Evolutionary conservation across 1,284 basidiomycete species (phyloP).

Genomic region (Butyriboletus appendiculatus): DNA sequence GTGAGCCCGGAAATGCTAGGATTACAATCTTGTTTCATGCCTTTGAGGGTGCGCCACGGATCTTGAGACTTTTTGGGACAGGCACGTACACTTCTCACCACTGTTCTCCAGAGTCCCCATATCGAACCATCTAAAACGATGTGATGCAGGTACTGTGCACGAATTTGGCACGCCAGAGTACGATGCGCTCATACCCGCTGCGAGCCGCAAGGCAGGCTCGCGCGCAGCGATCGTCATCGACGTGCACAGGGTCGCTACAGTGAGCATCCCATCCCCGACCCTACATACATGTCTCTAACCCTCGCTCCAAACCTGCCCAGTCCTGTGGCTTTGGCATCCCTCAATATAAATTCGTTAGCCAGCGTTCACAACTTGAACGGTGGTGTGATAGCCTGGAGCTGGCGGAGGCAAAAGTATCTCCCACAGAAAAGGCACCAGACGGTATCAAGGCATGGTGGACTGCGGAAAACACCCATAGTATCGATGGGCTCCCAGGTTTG

Average conservation of each 20-base stretch:
- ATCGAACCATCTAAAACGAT: not conserved
- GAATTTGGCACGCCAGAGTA: slow-evolving; percentile 56
- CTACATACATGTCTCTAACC: not conserved
- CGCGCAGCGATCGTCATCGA: slow-evolving; percentile 43
- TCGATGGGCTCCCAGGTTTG: slow-evolving; percentile 49
- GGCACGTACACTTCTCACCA: slow-evolving; percentile 35
- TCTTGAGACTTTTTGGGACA: slow-evolving; percentile 54
- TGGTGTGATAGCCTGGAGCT: slow-evolving; percentile 26
- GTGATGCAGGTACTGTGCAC: slow-evolving; percentile 42
- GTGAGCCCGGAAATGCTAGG: slow-evolving; percentile 50
- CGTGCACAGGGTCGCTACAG: slow-evolving; percentile 44
- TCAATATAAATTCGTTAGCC: slow-evolving; percentile 46
- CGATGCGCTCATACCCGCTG: slow-evolving; percentile 43
- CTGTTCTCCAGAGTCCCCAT: not conserved
- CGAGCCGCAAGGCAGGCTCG: slow-evolving; percentile 47
- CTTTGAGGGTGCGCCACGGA: slow-evolving; percentile 49
- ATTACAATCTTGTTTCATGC: slow-evolving; percentile 59
- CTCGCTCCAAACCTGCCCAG: slow-evolving; percentile 26
- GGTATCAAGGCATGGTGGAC: slow-evolving; percentile 50
- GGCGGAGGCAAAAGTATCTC: slow-evolving; percentile 11
- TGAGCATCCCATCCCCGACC: slow-evolving; percentile 24
- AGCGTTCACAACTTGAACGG: slow-evolving; percentile 46
- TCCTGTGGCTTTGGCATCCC: slow-evolving; percentile 34
- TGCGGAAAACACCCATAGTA: slow-evolving; percentile 40
- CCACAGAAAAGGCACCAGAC: slow-evolving; percentile 17